Evolutionary conservation across 768 basidiomycete species (phyloP).

Genomic region (Tylopilus subfusipes): DNA sequence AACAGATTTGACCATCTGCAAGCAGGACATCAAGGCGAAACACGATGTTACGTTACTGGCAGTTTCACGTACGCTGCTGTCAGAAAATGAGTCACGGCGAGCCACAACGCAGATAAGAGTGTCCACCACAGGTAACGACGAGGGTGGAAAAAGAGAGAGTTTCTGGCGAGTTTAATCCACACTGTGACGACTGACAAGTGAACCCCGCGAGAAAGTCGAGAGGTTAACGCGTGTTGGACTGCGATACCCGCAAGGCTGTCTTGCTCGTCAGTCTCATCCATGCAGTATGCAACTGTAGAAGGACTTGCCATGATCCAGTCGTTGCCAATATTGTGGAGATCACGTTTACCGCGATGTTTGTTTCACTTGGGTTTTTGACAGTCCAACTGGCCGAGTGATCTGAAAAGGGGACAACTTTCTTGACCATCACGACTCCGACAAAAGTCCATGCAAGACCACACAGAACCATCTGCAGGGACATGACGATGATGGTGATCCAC

Average conservation of each 20-base stretch:
- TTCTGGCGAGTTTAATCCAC: neutral
- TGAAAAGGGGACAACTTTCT: neutral
- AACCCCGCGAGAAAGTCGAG: too few species aligned
- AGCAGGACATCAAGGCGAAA: neutral
- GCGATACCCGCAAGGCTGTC: too few species aligned
- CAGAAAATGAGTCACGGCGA: neutral
- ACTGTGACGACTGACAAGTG: neutral
- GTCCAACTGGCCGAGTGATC: neutral
- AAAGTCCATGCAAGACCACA: neutral
- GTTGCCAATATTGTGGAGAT: too few species aligned
- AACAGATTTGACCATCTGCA: neutral
- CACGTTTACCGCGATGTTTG: too few species aligned
- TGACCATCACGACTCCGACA: neutral
- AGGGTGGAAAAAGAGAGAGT: neutral
- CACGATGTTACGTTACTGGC: neutral
- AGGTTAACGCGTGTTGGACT: too few species aligned
- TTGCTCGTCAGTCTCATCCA: too few species aligned
- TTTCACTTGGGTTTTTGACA: neutral
- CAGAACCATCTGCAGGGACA: neutral
- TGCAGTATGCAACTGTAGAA: too few species aligned
- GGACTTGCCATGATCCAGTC: too few species aligned
- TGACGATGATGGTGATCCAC: neutral
- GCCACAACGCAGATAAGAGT: neutral
- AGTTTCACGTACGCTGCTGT: neutral
- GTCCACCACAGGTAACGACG: neutral